These are phyloP conservation scores for Fusarium secorum DNA, from an alignment of 2,329 filamentous ascomycete genomes.

Conservation along the genomic window DNA sequence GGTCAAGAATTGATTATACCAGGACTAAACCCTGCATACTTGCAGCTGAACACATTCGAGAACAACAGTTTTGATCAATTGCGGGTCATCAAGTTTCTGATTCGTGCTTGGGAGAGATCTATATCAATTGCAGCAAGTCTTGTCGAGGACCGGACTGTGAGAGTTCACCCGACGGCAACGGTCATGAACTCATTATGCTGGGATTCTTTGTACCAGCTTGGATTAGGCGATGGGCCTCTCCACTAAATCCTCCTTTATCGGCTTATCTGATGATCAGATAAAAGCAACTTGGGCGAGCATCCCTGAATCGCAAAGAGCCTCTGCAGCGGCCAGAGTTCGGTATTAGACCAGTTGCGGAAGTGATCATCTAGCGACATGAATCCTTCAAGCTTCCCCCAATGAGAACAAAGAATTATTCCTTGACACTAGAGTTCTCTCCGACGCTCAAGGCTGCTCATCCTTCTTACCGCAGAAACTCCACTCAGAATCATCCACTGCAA, in stretches of 20 bases:
- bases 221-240: neutral
- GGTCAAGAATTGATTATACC: neutral
- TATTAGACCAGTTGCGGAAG: neutral
- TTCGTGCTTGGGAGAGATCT: neutral
- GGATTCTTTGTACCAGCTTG: neutral
- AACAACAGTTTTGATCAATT: neutral
- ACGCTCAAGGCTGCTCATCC: constrained; percentile 9
- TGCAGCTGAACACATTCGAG: neutral
- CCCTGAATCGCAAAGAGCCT: constrained; percentile 6
- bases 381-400: constrained; percentile 1
- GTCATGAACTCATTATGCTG: neutral
- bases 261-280: constrained; percentile 36
- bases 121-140: neutral
- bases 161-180: neutral
- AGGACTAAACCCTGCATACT: neutral
- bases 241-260: neutral
- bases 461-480: constrained; percentile 17
- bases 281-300: constrained; percentile 4
- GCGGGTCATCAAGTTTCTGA: neutral
- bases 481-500: neutral
- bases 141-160: neutral
- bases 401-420: neutral
- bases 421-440: neutral
- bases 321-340: neutral
- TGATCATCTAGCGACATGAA: constrained; percentile 3